Evolutionary conservation across 2,329 filamentous ascomycete genomes (phyloP).

Genomic region (Penicillium freii): DNA sequence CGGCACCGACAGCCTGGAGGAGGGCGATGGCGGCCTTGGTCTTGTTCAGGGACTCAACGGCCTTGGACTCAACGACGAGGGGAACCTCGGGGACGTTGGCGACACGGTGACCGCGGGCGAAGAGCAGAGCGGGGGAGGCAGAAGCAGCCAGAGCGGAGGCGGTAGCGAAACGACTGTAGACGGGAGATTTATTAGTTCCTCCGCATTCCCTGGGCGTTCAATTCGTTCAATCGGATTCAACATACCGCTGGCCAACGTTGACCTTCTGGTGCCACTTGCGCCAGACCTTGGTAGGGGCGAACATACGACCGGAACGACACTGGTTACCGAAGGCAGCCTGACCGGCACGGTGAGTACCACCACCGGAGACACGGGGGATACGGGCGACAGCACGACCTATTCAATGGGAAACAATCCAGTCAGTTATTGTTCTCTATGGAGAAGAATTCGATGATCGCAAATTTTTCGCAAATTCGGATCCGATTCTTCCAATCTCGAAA

Average conservation of each 20-base stretch:
- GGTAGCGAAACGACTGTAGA: slow-evolving; percentile 83
- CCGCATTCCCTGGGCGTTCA: not conserved
- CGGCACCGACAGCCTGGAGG: slow-evolving; percentile 86
- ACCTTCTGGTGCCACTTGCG: slow-evolving; percentile 99
- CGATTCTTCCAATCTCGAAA: slow-evolving; percentile 24
- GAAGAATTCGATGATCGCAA: not conserved
- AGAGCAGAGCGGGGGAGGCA: slow-evolving; percentile 87
- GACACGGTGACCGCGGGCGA: slow-evolving; percentile 96
- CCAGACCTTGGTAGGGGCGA: slow-evolving; percentile 99
- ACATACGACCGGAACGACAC: slow-evolving; percentile 99
- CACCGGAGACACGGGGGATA: slow-evolving; percentile 99
- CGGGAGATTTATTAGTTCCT: slow-evolving; percentile 11
- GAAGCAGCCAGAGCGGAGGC: slow-evolving; percentile 96
- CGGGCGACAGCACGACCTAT: slow-evolving; percentile 96
- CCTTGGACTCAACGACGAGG: slow-evolving; percentile 87
- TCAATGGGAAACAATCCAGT: slow-evolving; percentile 13
- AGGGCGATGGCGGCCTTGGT: slow-evolving; percentile 83
- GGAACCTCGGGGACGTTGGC: slow-evolving; percentile 91
- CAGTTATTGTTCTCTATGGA: not conserved
- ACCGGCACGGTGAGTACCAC: slow-evolving; percentile 99
- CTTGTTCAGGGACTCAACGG: slow-evolving; percentile 83
- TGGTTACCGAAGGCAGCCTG: slow-evolving; percentile 99
- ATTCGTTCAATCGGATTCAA: not conserved
- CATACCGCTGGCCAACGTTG: slow-evolving; percentile 96
- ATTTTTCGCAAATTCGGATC: slow-evolving; percentile 4